phyloP scores from a whole-genome alignment of 768 basidiomycete species.

The Tremella mesenterica region DNA sequence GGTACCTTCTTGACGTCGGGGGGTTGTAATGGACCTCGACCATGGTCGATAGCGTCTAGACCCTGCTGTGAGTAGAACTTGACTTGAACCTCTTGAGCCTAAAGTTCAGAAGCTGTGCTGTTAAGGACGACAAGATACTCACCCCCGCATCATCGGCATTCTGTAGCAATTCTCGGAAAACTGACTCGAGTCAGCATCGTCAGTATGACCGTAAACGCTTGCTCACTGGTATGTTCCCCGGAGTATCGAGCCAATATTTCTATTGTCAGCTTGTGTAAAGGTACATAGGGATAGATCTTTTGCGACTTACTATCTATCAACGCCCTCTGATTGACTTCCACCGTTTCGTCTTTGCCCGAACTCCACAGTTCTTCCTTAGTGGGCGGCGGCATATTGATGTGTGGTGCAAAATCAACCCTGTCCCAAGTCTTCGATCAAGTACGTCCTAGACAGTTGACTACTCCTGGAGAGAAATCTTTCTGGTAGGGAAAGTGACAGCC shows the following conservation, averaged over 20 bases:
- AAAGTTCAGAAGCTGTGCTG: neutral
- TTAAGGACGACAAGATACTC: neutral
- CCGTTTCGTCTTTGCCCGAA: constrained; percentile 33
- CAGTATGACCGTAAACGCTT: too few species aligned
- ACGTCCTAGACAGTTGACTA: too few species aligned
- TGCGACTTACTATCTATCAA: constrained; percentile 72
- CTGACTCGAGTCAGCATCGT: constrained; percentile 34
- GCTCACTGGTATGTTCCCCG: constrained; percentile 74
- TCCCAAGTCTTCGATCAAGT: too few species aligned
- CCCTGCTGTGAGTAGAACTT: constrained; percentile 36
- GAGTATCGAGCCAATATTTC: constrained; percentile 84
- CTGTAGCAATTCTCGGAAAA: constrained; percentile 79
- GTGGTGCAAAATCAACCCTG: too few species aligned
- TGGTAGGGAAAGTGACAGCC: too few species aligned
- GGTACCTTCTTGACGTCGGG: constrained; percentile 58
- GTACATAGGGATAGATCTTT: neutral
- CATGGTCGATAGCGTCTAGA: constrained; percentile 18
- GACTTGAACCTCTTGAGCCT: constrained; percentile 38
- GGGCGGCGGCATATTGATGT: constrained; percentile 32
- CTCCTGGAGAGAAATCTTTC: too few species aligned
- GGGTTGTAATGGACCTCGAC: constrained; percentile 40
- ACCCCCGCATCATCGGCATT: constrained; percentile 84
- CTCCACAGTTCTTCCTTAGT: constrained; percentile 29
- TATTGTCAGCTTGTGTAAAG: constrained; percentile 4
- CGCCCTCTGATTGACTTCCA: constrained; percentile 88